phyloP scores from a whole-genome alignment of 2,329 filamentous ascomycete species.

The Fusarium sp. region DNA sequence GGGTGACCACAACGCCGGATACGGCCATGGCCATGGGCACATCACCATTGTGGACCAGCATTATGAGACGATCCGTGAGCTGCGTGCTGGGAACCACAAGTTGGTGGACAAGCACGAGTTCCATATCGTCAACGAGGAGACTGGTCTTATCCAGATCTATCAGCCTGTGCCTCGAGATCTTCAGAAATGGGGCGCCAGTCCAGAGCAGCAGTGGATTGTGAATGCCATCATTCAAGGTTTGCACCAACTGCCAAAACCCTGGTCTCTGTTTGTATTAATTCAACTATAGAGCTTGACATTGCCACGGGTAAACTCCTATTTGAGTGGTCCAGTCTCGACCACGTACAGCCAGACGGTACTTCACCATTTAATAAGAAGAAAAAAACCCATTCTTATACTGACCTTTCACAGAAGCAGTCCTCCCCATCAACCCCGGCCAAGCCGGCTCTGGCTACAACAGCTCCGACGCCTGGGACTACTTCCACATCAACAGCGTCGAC shows the following conservation, averaged over 20 bases:
- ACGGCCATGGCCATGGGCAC: slow-evolving; percentile 67
- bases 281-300: slow-evolving; percentile 59
- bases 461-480: slow-evolving; percentile 63
- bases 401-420: slow-evolving; percentile 53
- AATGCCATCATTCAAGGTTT: slow-evolving; percentile 65
- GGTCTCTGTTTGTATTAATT: not conserved
- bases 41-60: slow-evolving; percentile 64
- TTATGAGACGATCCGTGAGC: slow-evolving; percentile 65
- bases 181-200: slow-evolving; percentile 57
- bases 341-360: slow-evolving; percentile 38
- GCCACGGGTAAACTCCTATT: slow-evolving; percentile 63
- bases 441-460: slow-evolving; percentile 46
- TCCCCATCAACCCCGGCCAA: slow-evolving; percentile 60
- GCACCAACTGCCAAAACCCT: slow-evolving; percentile 11
- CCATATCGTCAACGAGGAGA: slow-evolving; percentile 63
- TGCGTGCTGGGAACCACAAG: slow-evolving; percentile 64
- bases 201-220: slow-evolving; percentile 67
- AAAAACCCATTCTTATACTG: not conserved
- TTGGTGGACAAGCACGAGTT: slow-evolving; percentile 68
- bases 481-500: slow-evolving; percentile 69
- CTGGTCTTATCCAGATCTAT: slow-evolving; percentile 65
- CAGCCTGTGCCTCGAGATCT: slow-evolving; percentile 61
- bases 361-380: too few species aligned
- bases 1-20: slow-evolving; percentile 62
- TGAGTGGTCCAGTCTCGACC: slow-evolving; percentile 54